These are phyloP conservation scores for Yarrowia divulgata DNA, from an alignment of 805 yeast species.

Conservation along the genomic window DNA sequence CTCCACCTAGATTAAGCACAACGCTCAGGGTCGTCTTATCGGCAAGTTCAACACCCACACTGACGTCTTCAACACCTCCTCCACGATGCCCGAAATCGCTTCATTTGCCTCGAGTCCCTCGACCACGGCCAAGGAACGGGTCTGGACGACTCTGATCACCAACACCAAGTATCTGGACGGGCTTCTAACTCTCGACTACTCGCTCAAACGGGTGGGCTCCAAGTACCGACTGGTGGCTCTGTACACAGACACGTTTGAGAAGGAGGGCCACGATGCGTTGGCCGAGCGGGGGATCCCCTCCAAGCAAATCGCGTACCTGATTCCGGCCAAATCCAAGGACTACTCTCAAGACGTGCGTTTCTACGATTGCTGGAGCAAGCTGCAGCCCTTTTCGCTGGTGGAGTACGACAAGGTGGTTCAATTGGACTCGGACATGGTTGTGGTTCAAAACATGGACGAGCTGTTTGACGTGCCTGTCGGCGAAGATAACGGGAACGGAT, in stretches of 20 bases:
- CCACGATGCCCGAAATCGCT: constrained; percentile 17
- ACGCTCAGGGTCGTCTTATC: neutral
- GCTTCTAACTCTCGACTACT: constrained; percentile 58
- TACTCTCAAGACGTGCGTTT: constrained; percentile 61
- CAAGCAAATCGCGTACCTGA: constrained; percentile 54
- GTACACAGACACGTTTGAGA: constrained; percentile 58
- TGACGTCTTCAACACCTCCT: neutral
- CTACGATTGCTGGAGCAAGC: constrained; percentile 67
- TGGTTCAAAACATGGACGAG: constrained; percentile 65
- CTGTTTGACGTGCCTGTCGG: constrained; percentile 58
- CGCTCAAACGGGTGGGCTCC: constrained; percentile 55
- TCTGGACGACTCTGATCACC: constrained; percentile 67
- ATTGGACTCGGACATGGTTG: constrained; percentile 67
- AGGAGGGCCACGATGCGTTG: constrained; percentile 55
- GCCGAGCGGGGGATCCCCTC: constrained; percentile 55
- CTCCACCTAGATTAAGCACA: constrained; percentile 22
- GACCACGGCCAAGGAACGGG: constrained; percentile 42
- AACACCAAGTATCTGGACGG: constrained; percentile 61
- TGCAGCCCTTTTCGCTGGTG: constrained; percentile 60
- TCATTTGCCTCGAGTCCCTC: too few relatives aligned
- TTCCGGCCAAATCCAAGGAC: constrained; percentile 56
- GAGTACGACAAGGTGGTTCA: constrained; percentile 63
- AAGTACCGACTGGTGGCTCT: constrained; percentile 61
- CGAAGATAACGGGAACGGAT: constrained; percentile 43
- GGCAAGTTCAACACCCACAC: neutral